Conservation (phyloP, 2,329 filamentous ascomycete genomes). For the Amylocarpus encephaloides region DNA sequence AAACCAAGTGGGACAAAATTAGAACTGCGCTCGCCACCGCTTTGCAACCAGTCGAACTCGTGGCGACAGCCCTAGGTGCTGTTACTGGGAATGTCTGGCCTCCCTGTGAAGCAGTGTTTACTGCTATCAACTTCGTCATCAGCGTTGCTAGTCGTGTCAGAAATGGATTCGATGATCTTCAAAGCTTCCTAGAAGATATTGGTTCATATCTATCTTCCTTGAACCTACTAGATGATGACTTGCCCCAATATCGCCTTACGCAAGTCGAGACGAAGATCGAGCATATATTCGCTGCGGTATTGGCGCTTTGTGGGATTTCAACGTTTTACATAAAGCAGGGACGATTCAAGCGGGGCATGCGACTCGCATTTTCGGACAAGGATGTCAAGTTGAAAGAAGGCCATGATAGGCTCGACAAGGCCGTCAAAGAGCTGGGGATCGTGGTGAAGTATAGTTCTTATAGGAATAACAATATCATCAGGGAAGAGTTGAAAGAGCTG, state of each 20-base stretch:
- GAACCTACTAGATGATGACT: conserved; percentile 1
- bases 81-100: neutral
- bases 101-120: neutral
- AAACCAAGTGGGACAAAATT: neutral
- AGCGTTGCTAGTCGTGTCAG: neutral
- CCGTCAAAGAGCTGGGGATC: neutral
- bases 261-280: neutral
- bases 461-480: neutral
- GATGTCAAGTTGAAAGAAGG: neutral
- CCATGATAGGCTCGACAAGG: neutral
- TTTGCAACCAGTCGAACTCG: neutral
- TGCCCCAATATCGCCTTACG: neutral
- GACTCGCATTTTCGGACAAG: neutral
- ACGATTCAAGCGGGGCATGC: neutral
- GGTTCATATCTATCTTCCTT: neutral
- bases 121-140: conserved; percentile 3
- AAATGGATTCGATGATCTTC: neutral
- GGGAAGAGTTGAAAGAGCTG: neutral
- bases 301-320: neutral
- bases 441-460: neutral
- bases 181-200: conserved; percentile 1
- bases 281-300: neutral
- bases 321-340: conserved; percentile 2
- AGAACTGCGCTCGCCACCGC: neutral
- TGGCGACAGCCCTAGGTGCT: neutral